Evolutionary conservation across 2,329 filamentous ascomycete species (phyloP).

Genomic region (Paraphoma sp.): DNA sequence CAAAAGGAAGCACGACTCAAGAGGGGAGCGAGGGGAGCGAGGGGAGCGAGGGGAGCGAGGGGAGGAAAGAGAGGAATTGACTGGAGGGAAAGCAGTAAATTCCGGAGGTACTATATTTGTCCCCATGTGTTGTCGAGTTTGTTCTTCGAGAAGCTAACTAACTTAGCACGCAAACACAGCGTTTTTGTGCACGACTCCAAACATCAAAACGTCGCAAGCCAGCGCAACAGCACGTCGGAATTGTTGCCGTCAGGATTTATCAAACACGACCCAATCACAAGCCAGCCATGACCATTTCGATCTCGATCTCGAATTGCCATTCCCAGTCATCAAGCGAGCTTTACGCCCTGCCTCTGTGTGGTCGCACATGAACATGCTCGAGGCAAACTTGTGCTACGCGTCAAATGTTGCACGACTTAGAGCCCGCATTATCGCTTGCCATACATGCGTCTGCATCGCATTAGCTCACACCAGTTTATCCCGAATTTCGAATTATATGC

Average conservation of each 20-base stretch:
- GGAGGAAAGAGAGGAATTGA: too few relatives aligned
- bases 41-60: background rate
- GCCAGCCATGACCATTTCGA: background rate
- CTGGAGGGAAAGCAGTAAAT: background rate
- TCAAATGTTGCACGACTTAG: background rate
- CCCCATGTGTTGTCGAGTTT: background rate
- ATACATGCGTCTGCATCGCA: background rate
- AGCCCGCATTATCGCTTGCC: background rate
- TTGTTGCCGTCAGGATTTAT: background rate
- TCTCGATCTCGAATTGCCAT: background rate
- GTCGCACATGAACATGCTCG: background rate
- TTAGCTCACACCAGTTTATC: too few relatives aligned
- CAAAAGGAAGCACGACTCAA: background rate
- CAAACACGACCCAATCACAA: too few relatives aligned
- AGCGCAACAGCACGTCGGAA: background rate
- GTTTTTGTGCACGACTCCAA: too few relatives aligned
- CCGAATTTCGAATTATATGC: too few relatives aligned
- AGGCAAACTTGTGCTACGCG: slow-evolving; percentile 1
- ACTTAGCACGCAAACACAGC: background rate
- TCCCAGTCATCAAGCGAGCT: too few relatives aligned
- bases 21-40: background rate
- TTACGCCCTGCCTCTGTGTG: background rate
- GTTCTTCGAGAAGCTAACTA: too few relatives aligned
- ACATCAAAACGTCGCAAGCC: too few relatives aligned
- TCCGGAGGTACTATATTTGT: background rate